Percentiles rank a stretch among this genome's conserved stretches.
These are phyloP conservation scores for Pleurotus pulmonarius DNA, from an alignment of 768 basidiomycete species.

Conservation along the genomic window DNA sequence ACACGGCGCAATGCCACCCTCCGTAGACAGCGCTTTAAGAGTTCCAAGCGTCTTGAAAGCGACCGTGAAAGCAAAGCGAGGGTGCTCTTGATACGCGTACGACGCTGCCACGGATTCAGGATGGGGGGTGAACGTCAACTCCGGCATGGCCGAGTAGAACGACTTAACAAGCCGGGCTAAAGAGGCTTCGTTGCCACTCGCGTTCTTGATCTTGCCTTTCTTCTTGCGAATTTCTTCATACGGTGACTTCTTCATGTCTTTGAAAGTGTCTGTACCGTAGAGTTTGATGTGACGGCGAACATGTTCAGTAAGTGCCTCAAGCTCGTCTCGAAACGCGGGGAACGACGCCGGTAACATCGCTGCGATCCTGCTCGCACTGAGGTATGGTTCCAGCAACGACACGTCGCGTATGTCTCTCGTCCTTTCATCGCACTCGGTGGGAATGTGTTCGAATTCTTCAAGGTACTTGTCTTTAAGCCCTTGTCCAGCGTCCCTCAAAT, in stretches of 20 bases:
- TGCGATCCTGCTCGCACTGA: not conserved
- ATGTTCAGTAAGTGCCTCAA: constrained; percentile 32
- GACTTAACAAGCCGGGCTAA: constrained; percentile 22
- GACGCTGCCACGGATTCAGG: constrained; percentile 54
- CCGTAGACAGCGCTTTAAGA: constrained; percentile 48
- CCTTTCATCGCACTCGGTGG: not conserved
- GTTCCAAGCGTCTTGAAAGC: constrained; percentile 49
- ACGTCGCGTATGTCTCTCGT: not conserved
- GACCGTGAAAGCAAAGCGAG: constrained; percentile 46
- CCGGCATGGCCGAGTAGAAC: constrained; percentile 25
- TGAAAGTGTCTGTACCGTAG: no score
- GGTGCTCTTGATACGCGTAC: constrained; percentile 37
- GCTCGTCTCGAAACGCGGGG: constrained; percentile 26
- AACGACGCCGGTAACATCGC: not conserved
- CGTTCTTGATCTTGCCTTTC: constrained; percentile 9
- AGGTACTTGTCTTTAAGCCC: constrained; percentile 8
- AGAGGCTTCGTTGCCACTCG: constrained; percentile 15
- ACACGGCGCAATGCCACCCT: constrained; percentile 26
- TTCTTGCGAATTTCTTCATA: constrained; percentile 9
- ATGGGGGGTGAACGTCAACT: constrained; percentile 22
- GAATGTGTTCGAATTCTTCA: not conserved
- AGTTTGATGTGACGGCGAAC: constrained; percentile 8
- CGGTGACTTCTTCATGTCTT: not conserved
- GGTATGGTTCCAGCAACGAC: not conserved
- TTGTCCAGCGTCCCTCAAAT: constrained; percentile 35